Conservation (phyloP, 805 yeast species). For the Cyberlindnera mycetangii region DNA sequence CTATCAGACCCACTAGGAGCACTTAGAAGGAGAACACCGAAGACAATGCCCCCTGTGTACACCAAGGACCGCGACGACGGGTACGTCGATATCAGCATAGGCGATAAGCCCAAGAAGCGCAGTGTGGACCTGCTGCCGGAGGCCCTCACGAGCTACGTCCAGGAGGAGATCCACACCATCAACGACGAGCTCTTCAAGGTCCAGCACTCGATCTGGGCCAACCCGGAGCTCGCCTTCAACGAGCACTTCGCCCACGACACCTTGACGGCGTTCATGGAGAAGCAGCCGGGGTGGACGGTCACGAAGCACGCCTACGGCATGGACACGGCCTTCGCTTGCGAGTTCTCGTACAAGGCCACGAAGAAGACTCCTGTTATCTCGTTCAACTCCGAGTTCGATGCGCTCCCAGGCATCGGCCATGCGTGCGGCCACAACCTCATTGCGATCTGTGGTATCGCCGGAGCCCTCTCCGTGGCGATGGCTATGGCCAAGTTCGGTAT, state of each 20-base stretch:
- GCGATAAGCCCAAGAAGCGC: background rate
- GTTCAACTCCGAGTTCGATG: slow-evolving; percentile 13
- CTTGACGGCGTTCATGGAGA: slow-evolving; percentile 9
- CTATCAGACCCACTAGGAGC: background rate
- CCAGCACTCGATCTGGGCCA: slow-evolving; percentile 12
- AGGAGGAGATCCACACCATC: background rate
- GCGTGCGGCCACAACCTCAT: slow-evolving; percentile 15
- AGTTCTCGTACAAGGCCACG: slow-evolving; percentile 2
- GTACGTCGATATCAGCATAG: slow-evolving; percentile 2
- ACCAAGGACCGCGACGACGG: slow-evolving; percentile 2
- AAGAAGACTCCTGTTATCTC: slow-evolving; percentile 7
- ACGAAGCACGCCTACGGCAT: slow-evolving; percentile 10
- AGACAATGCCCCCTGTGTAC: slow-evolving; percentile 1
- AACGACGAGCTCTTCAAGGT: slow-evolving; percentile 7
- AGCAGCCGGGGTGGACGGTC: slow-evolving; percentile 13
- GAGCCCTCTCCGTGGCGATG: slow-evolving; percentile 8
- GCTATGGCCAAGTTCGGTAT: slow-evolving; percentile 12
- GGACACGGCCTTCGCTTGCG: slow-evolving; percentile 10
- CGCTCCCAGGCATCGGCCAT: slow-evolving; percentile 12
- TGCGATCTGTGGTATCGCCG: slow-evolving; percentile 8
- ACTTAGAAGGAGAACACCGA: background rate
- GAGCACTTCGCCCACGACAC: slow-evolving; percentile 10
- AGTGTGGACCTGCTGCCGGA: background rate
- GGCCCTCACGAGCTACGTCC: slow-evolving; percentile 5
- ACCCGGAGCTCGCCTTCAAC: slow-evolving; percentile 10